Conservation (phyloP, 176 grass and related monocot genomes). For the Poa annua region DNA sequence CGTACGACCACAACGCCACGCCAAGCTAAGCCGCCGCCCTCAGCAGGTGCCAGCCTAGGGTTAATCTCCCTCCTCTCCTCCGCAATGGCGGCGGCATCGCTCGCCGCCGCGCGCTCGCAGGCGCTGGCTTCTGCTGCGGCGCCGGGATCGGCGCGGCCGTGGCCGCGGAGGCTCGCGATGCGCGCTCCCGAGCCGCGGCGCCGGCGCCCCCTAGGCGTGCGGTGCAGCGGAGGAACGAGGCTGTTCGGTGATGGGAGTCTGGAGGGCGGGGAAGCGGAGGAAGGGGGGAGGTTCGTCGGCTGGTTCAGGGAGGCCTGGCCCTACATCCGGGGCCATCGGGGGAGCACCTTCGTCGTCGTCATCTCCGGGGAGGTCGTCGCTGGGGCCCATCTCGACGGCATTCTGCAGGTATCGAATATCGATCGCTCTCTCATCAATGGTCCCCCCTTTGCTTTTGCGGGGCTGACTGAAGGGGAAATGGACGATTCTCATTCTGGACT, state of each 20-base stretch:
- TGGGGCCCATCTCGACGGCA: constrained; percentile 64
- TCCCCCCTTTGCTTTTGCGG: background rate
- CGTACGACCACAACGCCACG: background rate
- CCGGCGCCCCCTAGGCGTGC: background rate
- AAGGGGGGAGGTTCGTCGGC: constrained; percentile 64
- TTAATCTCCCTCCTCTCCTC: background rate
- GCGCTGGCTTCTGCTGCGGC: background rate
- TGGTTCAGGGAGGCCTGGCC: constrained; percentile 92
- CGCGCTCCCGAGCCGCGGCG: background rate
- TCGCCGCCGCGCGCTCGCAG: constrained; percentile 16
- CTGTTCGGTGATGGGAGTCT: background rate
- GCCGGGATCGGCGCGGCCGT: background rate
- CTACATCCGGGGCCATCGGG: constrained; percentile 80
- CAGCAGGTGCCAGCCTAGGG: background rate
- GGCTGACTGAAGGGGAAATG: background rate
- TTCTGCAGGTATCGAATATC: constrained; percentile 57
- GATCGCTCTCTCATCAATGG: background rate
- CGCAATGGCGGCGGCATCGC: constrained; percentile 35
- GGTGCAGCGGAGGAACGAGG: background rate
- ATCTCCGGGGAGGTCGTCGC: constrained; percentile 78
- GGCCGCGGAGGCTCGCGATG: background rate
- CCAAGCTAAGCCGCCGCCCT: background rate
- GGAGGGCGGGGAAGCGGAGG: constrained; percentile 10
- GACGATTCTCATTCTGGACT: background rate
- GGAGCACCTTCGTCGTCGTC: constrained; percentile 83